Evolutionary conservation across 345 rosid species (phyloP).

Genomic region (Murraya koenigii): DNA sequence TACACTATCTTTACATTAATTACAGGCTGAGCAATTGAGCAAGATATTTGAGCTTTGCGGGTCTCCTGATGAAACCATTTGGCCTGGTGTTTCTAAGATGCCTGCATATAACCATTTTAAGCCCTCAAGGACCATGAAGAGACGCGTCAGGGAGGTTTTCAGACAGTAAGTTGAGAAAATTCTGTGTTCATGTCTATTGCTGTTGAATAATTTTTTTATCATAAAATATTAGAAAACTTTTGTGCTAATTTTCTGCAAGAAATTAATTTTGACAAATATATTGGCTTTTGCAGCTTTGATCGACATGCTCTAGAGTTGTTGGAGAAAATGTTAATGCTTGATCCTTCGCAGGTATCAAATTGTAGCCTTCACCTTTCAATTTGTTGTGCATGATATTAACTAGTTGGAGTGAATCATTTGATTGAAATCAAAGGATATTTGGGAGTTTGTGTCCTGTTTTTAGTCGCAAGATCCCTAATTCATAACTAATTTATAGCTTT

Average conservation of each 20-base stretch:
- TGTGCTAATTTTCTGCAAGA: background rate
- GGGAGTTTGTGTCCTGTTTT: background rate
- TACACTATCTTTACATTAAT: conserved; percentile 3
- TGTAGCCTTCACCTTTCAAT: background rate
- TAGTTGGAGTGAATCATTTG: background rate
- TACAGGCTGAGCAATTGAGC: conserved; percentile 57
- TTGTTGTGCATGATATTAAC: background rate
- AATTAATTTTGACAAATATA: background rate
- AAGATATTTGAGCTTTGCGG: conserved; percentile 74
- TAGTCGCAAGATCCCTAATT: background rate
- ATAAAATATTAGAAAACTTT: background rate
- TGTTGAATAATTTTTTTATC: background rate
- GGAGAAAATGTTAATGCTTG: conserved; percentile 88
- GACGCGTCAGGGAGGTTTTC: conserved; percentile 82
- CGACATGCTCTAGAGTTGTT: conserved; percentile 90
- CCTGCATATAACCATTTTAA: conserved; percentile 58
- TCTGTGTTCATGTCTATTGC: background rate
- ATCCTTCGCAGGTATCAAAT: conserved; percentile 75
- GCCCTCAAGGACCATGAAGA: conserved; percentile 54
- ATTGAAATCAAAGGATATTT: background rate
- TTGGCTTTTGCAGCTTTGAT: conserved; percentile 50
- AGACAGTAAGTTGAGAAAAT: conserved; percentile 57
- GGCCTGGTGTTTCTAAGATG: conserved; percentile 68
- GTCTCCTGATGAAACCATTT: conserved; percentile 60
- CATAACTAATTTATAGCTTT: no score